Evolutionary conservation across 148 eudicot species (phyloP).

Genomic region (Diospyros kaki): DNA sequence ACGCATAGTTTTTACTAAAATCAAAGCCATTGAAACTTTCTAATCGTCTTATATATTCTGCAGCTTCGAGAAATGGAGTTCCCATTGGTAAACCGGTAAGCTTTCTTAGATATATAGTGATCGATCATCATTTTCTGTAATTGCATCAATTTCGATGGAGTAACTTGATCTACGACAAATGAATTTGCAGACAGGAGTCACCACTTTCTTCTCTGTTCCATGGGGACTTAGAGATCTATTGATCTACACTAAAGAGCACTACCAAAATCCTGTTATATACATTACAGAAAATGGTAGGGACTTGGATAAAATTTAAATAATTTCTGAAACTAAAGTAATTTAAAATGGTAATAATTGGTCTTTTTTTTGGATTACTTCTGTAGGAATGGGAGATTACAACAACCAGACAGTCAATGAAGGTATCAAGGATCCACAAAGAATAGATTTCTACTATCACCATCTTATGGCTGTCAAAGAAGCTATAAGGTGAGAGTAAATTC

Average conservation of each 20-base stretch:
- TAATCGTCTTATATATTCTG: neutral
- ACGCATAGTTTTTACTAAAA: neutral
- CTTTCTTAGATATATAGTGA: too few species aligned
- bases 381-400: constrained; percentile 23
- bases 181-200: too few species aligned
- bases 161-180: too few species aligned
- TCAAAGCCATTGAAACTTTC: too few species aligned
- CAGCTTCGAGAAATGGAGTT: neutral
- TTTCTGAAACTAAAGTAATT: too few species aligned
- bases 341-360: neutral
- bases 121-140: too few species aligned
- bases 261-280: constrained; percentile 17
- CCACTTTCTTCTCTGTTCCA: neutral
- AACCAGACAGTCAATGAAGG: constrained; percentile 12
- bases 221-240: constrained; percentile 16
- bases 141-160: too few species aligned
- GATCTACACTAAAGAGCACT: constrained; percentile 16
- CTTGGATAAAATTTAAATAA: too few species aligned
- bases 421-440: constrained; percentile 15
- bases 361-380: neutral
- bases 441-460: constrained; percentile 17
- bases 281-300: constrained; percentile 21
- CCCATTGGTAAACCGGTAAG: neutral
- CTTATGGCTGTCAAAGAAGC: constrained; percentile 16
- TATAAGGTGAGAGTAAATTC: constrained; percentile 14